Conservation (phyloP, 257 asterid genomes). For the Solanum infundibuliforme region DNA sequence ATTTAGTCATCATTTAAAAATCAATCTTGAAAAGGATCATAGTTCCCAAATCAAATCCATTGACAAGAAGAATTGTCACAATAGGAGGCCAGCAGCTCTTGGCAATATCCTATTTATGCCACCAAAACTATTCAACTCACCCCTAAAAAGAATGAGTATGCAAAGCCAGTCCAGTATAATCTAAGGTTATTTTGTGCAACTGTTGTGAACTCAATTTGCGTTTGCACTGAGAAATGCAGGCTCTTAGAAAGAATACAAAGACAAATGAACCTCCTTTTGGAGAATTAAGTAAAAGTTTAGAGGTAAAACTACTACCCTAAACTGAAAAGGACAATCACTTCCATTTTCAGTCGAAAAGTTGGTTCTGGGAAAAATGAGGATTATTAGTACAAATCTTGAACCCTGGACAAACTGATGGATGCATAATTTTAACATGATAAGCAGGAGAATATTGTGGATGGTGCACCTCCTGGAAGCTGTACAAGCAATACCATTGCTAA, state of each 20-base stretch:
- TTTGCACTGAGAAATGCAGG: background rate
- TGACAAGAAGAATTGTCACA: background rate
- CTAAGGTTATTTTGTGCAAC: background rate
- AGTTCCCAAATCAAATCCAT: background rate
- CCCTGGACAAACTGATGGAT: background rate
- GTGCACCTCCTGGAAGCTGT: background rate
- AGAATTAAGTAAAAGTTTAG: background rate
- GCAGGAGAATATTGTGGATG: background rate
- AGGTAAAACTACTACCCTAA: background rate
- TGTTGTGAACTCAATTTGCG: background rate
- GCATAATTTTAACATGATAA: background rate
- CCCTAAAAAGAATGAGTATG: background rate
- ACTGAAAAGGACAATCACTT: background rate
- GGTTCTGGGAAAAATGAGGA: background rate
- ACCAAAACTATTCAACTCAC: background rate
- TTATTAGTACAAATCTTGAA: background rate
- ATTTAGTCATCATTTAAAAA: background rate
- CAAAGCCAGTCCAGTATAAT: background rate
- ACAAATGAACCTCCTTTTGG: background rate
- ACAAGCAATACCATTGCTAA: background rate
- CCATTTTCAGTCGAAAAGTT: background rate
- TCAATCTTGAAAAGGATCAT: background rate
- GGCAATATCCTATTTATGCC: background rate
- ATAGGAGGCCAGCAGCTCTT: background rate
- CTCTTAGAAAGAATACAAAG: background rate